These are phyloP conservation scores for Helenozyma baotianmanensis DNA, from an alignment of 805 yeast genomes.

Conservation along the genomic window DNA sequence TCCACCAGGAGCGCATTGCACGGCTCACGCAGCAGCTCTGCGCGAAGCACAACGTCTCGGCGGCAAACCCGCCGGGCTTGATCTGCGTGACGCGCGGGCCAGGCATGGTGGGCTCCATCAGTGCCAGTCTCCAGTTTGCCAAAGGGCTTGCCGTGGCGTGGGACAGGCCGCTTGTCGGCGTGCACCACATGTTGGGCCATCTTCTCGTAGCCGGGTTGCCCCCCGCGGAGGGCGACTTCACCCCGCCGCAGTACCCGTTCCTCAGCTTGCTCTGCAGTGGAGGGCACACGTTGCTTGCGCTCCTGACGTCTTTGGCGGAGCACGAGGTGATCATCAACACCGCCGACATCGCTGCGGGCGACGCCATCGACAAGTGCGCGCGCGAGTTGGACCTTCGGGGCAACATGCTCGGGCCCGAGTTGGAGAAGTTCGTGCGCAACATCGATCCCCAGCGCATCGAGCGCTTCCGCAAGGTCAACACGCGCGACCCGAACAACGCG, in stretches of 20 bases:
- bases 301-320: conserved; percentile 51
- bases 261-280: conserved; percentile 81
- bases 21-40: conserved; percentile 45
- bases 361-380: conserved; percentile 89
- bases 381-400: conserved; percentile 77
- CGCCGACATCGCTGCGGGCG: conserved; percentile 88
- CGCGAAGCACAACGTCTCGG: conserved; percentile 24
- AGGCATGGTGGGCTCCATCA: conserved; percentile 87
- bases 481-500: conserved; percentile 17
- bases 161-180: conserved; percentile 76
- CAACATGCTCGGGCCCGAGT: conserved; percentile 78
- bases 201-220: conserved; percentile 47
- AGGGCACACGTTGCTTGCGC: conserved; percentile 89
- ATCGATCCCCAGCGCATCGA: conserved; percentile 22
- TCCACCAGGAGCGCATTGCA: conserved; percentile 64
- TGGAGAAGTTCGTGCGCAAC: conserved; percentile 52
- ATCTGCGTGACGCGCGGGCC: conserved; percentile 94
- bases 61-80: conserved; percentile 52
- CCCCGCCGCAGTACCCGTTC: conserved; percentile 58
- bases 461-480: conserved; percentile 18
- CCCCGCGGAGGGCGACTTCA: conserved; percentile 42
- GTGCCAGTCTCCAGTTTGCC: conserved; percentile 78
- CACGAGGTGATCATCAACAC: conserved; percentile 77
- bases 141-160: conserved; percentile 81
- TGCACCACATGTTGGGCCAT: conserved; percentile 96